These are phyloP conservation scores for Pezicula carpinea DNA, from an alignment of 2,329 filamentous ascomycete species.

Conservation along the genomic window DNA sequence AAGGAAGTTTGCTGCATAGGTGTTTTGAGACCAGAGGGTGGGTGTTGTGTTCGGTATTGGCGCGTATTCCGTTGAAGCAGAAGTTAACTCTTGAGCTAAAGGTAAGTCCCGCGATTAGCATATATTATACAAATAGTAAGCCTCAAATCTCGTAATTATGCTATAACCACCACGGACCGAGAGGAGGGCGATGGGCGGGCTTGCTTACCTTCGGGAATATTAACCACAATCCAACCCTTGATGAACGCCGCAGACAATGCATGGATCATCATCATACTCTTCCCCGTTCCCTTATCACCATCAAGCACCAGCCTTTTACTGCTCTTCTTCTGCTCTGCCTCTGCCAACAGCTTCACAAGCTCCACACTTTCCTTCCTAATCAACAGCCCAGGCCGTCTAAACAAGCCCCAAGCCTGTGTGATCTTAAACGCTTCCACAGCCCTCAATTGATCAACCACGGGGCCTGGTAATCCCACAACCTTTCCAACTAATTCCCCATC, in stretches of 20 bases:
- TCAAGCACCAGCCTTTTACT: constrained; percentile 62
- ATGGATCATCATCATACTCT: constrained; percentile 82
- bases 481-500: constrained; percentile 54
- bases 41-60: constrained; percentile 57
- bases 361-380: constrained; percentile 74
- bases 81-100: constrained; percentile 74
- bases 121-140: neutral
- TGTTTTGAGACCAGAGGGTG: constrained; percentile 69
- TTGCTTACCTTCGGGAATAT: constrained; percentile 76
- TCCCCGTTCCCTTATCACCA: constrained; percentile 73
- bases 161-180: neutral
- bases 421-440: constrained; percentile 87
- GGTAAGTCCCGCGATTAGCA: constrained; percentile 6
- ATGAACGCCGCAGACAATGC: constrained; percentile 76
- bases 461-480: constrained; percentile 64
- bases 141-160: neutral
- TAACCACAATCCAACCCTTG: constrained; percentile 84
- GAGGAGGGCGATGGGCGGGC: neutral
- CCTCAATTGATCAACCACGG: constrained; percentile 73
- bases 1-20: constrained; percentile 72
- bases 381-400: constrained; percentile 74
- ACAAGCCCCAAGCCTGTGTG: constrained; percentile 83
- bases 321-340: constrained; percentile 48
- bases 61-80: constrained; percentile 75
- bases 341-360: constrained; percentile 59